Base-by-base conservation (phyloP, 306 rosid species). In the Acacia acuminata region DNA sequence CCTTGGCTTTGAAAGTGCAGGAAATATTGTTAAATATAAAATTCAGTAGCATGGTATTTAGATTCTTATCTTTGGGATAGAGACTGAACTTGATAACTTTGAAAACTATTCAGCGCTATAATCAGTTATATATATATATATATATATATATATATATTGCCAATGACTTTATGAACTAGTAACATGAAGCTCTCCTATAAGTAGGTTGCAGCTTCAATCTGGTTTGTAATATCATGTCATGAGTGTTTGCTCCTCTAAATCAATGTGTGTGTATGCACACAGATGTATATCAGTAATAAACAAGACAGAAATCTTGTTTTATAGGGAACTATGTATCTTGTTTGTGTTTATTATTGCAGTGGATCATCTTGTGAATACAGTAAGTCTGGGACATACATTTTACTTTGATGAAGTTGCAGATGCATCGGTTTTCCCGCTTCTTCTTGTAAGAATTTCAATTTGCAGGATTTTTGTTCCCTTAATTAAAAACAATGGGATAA, bases 311-410 rank as follows among this genome's bases (percentile, higher is more conserved):
- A 55, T 53, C 61, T 53, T 19, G 61, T 63, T 63, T 63, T 27
- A 64, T 12, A 24, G 16, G 1, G 19, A 8, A 15, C 42, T 22
- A 34, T 78, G 3, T 50, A 13, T 17, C 43, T 67, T 68, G 25
- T 10, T 34, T 30, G 8, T 56, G 38, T 11, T 79, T 53, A 3
- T 20, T 17, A 32, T 75, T 89, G 86, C 93, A 93, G 97, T 91
- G 45, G 97, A 93, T 84, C 98, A 94, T 82, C 94, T 94, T 24
- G 94, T 94, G 25, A 94, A 93, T 68, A 86, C 97, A 27, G 98
- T 90, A 22, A 94, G 94, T 88, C 83, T 94, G 87, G 98, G 97
- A 24, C 97, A 94, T 64, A 91, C 94, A 45, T 94, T 94, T 89
- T 89, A 87, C 91, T 94, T 94, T 38, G 97, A 94, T 67, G 98